phyloP scores from a whole-genome alignment of 2,329 filamentous ascomycete species.

The Fusarium buxicola region DNA sequence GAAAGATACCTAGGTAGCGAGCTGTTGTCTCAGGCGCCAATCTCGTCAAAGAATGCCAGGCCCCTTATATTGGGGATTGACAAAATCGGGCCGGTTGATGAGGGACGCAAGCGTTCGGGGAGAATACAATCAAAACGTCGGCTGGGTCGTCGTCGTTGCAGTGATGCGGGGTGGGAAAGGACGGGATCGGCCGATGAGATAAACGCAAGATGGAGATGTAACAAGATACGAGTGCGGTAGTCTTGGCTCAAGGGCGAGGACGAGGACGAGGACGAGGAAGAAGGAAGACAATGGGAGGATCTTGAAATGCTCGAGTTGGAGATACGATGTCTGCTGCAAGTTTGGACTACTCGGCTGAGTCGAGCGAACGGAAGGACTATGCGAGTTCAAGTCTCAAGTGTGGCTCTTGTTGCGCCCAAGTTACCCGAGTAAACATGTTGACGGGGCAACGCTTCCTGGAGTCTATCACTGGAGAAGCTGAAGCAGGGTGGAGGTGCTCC shows the following conservation, averaged over 20 bases:
- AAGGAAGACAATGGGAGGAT: constrained; percentile 2
- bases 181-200: constrained; percentile 33
- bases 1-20: constrained; percentile 21
- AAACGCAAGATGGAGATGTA: constrained; percentile 15
- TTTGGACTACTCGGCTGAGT: constrained; percentile 25
- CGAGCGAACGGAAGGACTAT: constrained; percentile 36
- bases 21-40: constrained; percentile 37
- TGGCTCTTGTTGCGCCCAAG: constrained; percentile 42
- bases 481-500: neutral
- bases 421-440: constrained; percentile 51
- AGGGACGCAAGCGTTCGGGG: neutral
- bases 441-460: constrained; percentile 52
- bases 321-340: constrained; percentile 33
- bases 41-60: constrained; percentile 29
- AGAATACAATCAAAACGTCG: constrained; percentile 7
- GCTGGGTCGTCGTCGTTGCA: constrained; percentile 14
- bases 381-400: constrained; percentile 41
- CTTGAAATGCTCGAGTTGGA: constrained; percentile 21
- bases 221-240: neutral
- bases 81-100: neutral
- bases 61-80: constrained; percentile 7
- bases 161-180: constrained; percentile 37
- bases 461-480: constrained; percentile 20
- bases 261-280: constrained; percentile 9
- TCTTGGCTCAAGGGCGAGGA: constrained; percentile 5